phyloP scores from a whole-genome alignment of 2,329 filamentous ascomycete species.

The Aureobasidium sp. region DNA sequence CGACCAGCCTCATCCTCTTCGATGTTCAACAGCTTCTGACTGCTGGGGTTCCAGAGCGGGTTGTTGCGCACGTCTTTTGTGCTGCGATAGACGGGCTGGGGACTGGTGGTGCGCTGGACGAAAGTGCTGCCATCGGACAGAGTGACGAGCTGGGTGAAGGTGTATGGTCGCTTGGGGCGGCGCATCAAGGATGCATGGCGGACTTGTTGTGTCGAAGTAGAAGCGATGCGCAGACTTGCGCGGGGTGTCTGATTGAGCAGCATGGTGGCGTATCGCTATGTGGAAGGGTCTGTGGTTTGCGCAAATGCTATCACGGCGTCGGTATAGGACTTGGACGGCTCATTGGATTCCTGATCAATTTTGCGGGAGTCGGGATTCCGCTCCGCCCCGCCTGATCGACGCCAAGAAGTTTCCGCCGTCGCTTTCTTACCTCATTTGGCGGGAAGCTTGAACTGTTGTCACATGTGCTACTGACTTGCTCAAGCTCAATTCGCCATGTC shows the following conservation, averaged over 20 bases:
- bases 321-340: neutral
- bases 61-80: conserved; percentile 86
- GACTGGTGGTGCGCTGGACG: conserved; percentile 70
- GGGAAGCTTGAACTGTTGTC: neutral
- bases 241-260: conserved; percentile 7
- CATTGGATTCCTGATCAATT: neutral
- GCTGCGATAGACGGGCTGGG: conserved; percentile 53
- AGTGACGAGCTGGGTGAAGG: conserved; percentile 92
- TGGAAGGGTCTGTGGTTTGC: neutral
- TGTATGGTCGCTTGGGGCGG: conserved; percentile 87
- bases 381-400: neutral
- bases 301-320: neutral
- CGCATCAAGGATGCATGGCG: conserved; percentile 78
- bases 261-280: conserved; percentile 4
- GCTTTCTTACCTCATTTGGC: neutral
- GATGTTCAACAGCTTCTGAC: conserved; percentile 73
- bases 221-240: conserved; percentile 11
- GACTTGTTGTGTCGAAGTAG: conserved; percentile 44
- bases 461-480: neutral
- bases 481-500: neutral
- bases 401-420: neutral
- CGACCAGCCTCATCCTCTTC: conserved; percentile 93
- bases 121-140: conserved; percentile 86
- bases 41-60: conserved; percentile 81
- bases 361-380: conserved; percentile 4